These are phyloP conservation scores for Cenchrus purpureus DNA, from an alignment of 176 grass and related monocot genomes.

Conservation along the genomic window DNA sequence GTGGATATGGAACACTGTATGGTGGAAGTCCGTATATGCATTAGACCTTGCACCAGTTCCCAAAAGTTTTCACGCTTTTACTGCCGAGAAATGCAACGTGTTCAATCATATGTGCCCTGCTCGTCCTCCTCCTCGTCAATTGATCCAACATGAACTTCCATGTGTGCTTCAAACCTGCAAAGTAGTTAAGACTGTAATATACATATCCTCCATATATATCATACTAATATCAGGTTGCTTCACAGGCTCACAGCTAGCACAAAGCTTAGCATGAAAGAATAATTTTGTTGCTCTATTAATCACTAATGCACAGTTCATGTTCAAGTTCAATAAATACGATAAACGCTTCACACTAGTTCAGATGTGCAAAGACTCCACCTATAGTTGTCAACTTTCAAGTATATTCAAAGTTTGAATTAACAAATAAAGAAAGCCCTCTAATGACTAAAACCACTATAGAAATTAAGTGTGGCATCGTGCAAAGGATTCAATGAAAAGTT, in stretches of 20 bases:
- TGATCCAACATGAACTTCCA: constrained; percentile 99
- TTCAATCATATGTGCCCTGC: constrained; percentile 99
- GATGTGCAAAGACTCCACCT: neutral
- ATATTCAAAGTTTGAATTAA: neutral
- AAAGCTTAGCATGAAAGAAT: constrained; percentile 8
- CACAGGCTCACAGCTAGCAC: constrained; percentile 19
- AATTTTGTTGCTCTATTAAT: constrained; percentile 15
- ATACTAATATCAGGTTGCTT: constrained; percentile 20
- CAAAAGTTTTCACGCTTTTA: constrained; percentile 98
- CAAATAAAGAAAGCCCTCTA: neutral
- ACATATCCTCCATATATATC: constrained; percentile 6
- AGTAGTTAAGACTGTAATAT: constrained; percentile 16
- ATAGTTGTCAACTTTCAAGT: constrained; percentile 17
- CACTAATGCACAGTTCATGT: neutral
- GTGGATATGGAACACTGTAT: constrained; percentile 99
- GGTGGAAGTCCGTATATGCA: constrained; percentile 99
- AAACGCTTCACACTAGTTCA: neutral
- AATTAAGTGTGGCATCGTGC: neutral
- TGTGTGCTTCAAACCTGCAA: constrained; percentile 95
- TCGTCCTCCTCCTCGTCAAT: constrained; percentile 97
- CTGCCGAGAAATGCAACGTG: constrained; percentile 98
- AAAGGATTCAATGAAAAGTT: neutral
- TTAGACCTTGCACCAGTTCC: constrained; percentile 97
- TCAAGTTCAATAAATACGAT: constrained; percentile 25
- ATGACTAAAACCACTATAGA: neutral